phyloP scores from a whole-genome alignment of 345 rosid species.

The Rhodomyrtus tomentosa region DNA sequence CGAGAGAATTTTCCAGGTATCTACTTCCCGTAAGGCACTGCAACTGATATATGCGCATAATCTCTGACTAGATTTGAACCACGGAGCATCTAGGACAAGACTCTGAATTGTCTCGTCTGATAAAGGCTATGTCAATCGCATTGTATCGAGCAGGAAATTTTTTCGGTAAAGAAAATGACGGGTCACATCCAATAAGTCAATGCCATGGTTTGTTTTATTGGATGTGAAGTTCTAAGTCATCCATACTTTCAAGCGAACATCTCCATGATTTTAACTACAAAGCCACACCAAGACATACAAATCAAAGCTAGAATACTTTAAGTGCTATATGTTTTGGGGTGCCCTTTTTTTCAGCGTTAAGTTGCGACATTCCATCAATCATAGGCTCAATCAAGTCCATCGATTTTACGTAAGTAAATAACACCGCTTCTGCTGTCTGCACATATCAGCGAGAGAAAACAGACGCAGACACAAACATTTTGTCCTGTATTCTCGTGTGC shows the following conservation, averaged over 20 bases:
- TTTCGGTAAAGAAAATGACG: neutral
- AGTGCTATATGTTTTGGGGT: neutral
- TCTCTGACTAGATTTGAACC: constrained; percentile 70
- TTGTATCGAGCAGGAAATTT: neutral
- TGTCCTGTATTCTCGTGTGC: neutral
- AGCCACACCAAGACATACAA: neutral
- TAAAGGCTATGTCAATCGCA: neutral
- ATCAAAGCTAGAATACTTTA: neutral
- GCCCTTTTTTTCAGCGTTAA: neutral
- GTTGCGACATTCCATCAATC: neutral
- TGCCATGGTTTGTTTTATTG: neutral
- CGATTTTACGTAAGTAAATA: neutral
- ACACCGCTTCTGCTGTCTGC: neutral
- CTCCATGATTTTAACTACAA: neutral
- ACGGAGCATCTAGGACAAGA: constrained; percentile 60
- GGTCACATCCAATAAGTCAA: neutral
- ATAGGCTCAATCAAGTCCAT: neutral
- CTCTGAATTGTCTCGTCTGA: constrained; percentile 65
- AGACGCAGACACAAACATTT: neutral
- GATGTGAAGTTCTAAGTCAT: neutral
- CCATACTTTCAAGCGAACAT: neutral
- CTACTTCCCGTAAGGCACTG: constrained; percentile 74
- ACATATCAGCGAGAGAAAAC: neutral
- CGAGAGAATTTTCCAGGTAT: constrained; percentile 49
- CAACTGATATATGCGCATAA: constrained; percentile 88